These are phyloP conservation scores for Colletotrichum orbiculare DNA, from an alignment of 2,329 filamentous ascomycete genomes.

Conservation along the genomic window DNA sequence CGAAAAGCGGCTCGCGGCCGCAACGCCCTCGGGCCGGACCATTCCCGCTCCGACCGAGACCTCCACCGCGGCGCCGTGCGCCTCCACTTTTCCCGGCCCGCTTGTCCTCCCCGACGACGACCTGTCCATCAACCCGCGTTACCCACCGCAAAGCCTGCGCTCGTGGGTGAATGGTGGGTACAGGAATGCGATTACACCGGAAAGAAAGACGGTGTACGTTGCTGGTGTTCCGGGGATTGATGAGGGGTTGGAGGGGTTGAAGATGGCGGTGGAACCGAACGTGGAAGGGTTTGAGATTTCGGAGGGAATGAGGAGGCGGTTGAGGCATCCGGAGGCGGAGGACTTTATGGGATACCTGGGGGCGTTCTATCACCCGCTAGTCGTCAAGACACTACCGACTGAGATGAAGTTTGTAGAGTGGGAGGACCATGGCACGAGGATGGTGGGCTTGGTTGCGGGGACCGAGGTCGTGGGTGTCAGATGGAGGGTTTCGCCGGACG, in stretches of 20 bases:
- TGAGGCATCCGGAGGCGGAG: slow-evolving; percentile 40
- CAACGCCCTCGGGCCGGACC: slow-evolving; percentile 42
- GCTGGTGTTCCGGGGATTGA: slow-evolving; percentile 56
- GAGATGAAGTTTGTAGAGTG: slow-evolving; percentile 61
- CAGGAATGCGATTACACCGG: slow-evolving; percentile 60
- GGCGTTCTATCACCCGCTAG: slow-evolving; percentile 65
- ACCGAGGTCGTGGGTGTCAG: slow-evolving; percentile 59
- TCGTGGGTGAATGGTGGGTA: slow-evolving; percentile 58
- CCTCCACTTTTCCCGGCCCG: slow-evolving; percentile 64
- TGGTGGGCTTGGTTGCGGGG: slow-evolving; percentile 57
- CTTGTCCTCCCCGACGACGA: slow-evolving; percentile 70
- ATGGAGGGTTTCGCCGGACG: slow-evolving; percentile 59
- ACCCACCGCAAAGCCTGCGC: slow-evolving; percentile 62
- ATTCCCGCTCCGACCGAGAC: slow-evolving; percentile 24
- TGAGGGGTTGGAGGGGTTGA: slow-evolving; percentile 49
- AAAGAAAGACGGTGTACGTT: slow-evolving; percentile 65
- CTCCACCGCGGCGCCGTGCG: slow-evolving; percentile 37
- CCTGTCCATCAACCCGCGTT: slow-evolving; percentile 63
- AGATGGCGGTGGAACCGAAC: slow-evolving; percentile 52
- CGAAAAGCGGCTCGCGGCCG: slow-evolving; percentile 45
- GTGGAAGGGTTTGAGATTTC: slow-evolving; percentile 14
- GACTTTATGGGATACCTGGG: slow-evolving; percentile 51
- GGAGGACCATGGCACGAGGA: slow-evolving; percentile 43
- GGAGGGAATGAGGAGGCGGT: slow-evolving; percentile 23
- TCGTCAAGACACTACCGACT: slow-evolving; percentile 55